Percentiles rank a stretch among this genome's conserved stretches.
These are phyloP conservation scores for button mushroom (Agaricus bisporus) DNA, from an alignment of 768 basidiomycete genomes.

Conservation along the genomic window DNA sequence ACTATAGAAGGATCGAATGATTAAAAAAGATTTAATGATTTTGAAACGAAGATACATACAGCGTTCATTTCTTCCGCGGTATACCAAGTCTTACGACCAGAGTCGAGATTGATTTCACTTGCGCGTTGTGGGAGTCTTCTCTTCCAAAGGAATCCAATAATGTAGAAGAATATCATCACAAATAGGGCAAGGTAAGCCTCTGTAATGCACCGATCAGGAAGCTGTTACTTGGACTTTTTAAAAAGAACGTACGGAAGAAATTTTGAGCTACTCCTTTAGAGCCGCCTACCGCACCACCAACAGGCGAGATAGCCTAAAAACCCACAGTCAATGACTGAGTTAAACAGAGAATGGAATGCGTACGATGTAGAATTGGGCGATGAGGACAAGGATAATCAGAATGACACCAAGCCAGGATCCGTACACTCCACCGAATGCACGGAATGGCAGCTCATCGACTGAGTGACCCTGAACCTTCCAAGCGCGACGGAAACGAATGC, in stretches of 20 bases:
- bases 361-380: conserved; percentile 42
- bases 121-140: conserved; percentile 30
- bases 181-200: conserved; percentile 34
- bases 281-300: conserved; percentile 27
- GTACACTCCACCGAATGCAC: conserved; percentile 35
- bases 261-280: conserved; percentile 22
- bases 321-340: background rate
- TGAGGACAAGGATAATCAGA: conserved; percentile 32
- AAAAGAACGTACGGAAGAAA: conserved; percentile 31
- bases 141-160: conserved; percentile 34
- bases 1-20: conserved; percentile 17
- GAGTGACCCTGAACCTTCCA: conserved; percentile 40
- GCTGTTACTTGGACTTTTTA: background rate
- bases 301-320: conserved; percentile 31
- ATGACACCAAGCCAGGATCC: conserved; percentile 41
- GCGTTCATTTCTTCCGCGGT: conserved; percentile 39
- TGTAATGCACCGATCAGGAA: conserved; percentile 7
- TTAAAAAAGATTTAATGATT: background rate
- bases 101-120: conserved; percentile 36
- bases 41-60: conserved; percentile 16
- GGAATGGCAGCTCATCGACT: conserved; percentile 38
- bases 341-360: background rate
- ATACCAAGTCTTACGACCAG: conserved; percentile 41
- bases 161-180: conserved; percentile 34
- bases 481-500: conserved; percentile 39